Percentiles rank a stretch among this genome's conserved stretches.
Evolutionary conservation across 2,329 filamentous ascomycete genomes (phyloP).

Genomic region (Ilyonectria robusta): DNA sequence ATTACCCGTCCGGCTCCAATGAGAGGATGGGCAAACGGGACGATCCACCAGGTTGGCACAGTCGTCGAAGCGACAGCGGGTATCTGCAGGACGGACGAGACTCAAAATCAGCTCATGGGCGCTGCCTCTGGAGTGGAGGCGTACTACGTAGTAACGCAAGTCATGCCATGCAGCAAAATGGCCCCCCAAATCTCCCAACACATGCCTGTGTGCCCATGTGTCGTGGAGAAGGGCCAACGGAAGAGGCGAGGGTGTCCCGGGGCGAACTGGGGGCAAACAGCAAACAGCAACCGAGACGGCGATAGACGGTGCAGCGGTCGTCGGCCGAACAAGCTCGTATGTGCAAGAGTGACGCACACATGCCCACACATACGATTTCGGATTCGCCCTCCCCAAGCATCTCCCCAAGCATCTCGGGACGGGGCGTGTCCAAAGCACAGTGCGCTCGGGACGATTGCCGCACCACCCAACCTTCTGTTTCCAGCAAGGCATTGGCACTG

Average conservation of each 20-base stretch:
- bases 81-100: slow-evolving; percentile 41
- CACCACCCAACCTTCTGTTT: slow-evolving; percentile 32
- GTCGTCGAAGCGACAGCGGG: slow-evolving; percentile 40
- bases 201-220: not conserved
- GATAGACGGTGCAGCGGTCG: slow-evolving; percentile 4
- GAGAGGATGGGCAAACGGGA: slow-evolving; percentile 36
- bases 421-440: slow-evolving; percentile 17
- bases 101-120: slow-evolving; percentile 46
- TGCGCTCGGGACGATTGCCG: slow-evolving; percentile 18
- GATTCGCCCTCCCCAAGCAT: not conserved
- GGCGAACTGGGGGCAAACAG: not conserved
- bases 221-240: slow-evolving; percentile 3
- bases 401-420: slow-evolving; percentile 5
- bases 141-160: slow-evolving; percentile 31
- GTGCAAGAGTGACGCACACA: slow-evolving; percentile 21
- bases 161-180: slow-evolving; percentile 43
- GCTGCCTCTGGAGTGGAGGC: slow-evolving; percentile 34
- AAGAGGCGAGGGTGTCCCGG: not conserved
- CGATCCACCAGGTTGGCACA: slow-evolving; percentile 45
- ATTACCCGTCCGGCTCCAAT: slow-evolving; percentile 40
- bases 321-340: slow-evolving; percentile 9
- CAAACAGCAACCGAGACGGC: slow-evolving; percentile 1
- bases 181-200: slow-evolving; percentile 13
- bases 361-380: slow-evolving; percentile 4
- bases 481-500: slow-evolving; percentile 31